Base-by-base conservation (phyloP, 1,284 basidiomycete genomes). In the Boletus smithii region DNA sequence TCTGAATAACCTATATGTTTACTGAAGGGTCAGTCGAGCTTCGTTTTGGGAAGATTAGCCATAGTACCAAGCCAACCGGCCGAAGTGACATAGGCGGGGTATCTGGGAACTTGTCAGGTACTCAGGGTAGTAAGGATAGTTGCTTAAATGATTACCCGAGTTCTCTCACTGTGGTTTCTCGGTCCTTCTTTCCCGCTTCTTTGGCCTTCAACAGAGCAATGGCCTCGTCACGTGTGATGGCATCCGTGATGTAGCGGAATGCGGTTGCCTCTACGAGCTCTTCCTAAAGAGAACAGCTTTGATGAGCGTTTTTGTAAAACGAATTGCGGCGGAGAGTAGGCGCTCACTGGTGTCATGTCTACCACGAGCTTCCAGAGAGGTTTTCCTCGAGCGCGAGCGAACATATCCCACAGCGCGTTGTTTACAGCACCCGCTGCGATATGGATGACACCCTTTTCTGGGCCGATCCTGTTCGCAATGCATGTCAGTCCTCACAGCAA, bases 1-100 rank as follows among this genome's bases (percentile, higher is more conserved):
- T 97, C 93, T 24, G 79, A 81, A 72, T 97, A 97, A 11, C 63
- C 66, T 65, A 24, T 37, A 18, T 8, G 17, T 52, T 42, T 30
- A 1, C 22, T 5, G 2, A 27, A 33, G 8, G 24, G 35, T 51
- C 22, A 59, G 50, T 29, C 8, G 17, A 20, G 36, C 40, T 36
- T 27, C 10, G 11, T 30, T 14, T 39, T 9, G 17, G 10, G 20
- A 22, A 27, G 20, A 24, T 45, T 20, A 23, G 39, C 3, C 13
- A 13, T 36, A 53, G 24, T 51, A 79, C 82, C 89, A 18, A 94
- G 79, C 92, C 92, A 95, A 42, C 94, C 94, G 22, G 90, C 93
- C 11, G 88, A 91, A 10, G 94, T 97, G 26, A 97, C 91, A 68
- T 97, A 97, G 23, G 93, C 91, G 17, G 93, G 94, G 70, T 97